These are phyloP conservation scores for Vaccinium vitisidaea DNA, from an alignment of 148 eudicot genomes.

Conservation along the genomic window DNA sequence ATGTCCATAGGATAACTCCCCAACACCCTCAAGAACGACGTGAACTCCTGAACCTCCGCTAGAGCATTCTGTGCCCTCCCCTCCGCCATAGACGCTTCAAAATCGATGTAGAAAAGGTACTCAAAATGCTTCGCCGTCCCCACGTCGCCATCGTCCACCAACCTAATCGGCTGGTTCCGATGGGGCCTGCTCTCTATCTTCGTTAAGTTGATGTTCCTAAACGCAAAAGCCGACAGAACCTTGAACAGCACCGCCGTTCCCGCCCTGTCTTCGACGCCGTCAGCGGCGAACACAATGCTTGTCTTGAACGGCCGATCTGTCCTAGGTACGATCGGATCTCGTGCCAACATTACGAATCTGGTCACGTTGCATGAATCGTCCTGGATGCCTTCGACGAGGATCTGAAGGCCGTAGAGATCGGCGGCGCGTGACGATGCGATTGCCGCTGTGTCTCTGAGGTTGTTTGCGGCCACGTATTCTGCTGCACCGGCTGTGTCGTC, in stretches of 20 bases:
- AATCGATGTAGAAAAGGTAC: conserved; percentile 92
- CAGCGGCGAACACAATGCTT: conserved; percentile 91
- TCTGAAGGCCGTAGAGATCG: conserved; percentile 68
- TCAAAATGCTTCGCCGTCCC: conserved; percentile 97
- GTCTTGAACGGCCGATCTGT: conserved; percentile 92
- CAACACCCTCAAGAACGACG: conserved; percentile 81
- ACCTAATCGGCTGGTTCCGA: conserved; percentile 69
- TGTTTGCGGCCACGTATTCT: conserved; percentile 59
- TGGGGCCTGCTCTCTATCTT: conserved; percentile 97
- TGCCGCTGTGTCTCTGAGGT: conserved; percentile 77
- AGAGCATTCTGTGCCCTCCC: conserved; percentile 87
- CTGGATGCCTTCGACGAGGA: conserved; percentile 76
- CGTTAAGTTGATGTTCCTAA: conserved; percentile 86
- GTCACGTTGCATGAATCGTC: conserved; percentile 88
- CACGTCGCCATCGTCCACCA: conserved; percentile 77
- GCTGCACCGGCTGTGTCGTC: conserved; percentile 96
- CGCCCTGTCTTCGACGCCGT: conserved; percentile 24
- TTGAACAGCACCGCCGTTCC: conserved; percentile 89
- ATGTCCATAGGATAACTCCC: conserved; percentile 99
- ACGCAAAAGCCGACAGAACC: conserved; percentile 93
- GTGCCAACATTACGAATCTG: conserved; percentile 86
- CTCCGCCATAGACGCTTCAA: conserved; percentile 95
- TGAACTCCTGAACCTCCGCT: conserved; percentile 92
- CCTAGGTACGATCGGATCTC: conserved; percentile 86
- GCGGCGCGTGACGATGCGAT: conserved; percentile 89